Evolutionary conservation across 495 filamentous ascomycete species (phyloP), one percentile per base, ranked within the genome.

Genomic region (Penicillium chermesinum): DNA sequence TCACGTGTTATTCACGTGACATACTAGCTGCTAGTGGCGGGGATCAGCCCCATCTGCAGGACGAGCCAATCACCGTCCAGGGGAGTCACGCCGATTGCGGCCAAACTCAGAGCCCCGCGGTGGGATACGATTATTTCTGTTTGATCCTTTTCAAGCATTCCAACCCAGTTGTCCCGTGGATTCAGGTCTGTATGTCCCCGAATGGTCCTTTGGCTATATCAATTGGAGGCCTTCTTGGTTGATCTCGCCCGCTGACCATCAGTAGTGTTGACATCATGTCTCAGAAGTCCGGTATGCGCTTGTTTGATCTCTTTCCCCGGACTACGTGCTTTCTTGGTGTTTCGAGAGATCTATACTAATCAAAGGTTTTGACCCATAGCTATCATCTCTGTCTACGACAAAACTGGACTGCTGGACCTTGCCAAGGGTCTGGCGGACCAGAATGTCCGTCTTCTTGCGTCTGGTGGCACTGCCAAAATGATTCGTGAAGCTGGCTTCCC

Each of bases 321-420:
- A 50, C 52, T 47, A 69, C 15, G 41, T 27, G 34, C 33, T 7
- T 30, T 37, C 12, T 13, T 3, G 13, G 25, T 13, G 20, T 39
- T 27, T n/a, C n/a, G n/a, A n/a, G 25, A 17, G 16, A 27, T 15
- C 43, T 50, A 39, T 46, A 40, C 57, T 63, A 39, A 63, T 40
- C 3, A 9, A 38, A 18, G 46, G 39, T 25, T 37, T 47, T 36
- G 45, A 32, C 54, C 33, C 61, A 33, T 41, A 16, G 93, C 93
- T 35, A 97, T 98, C 60, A 79, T 98, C 61, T 96, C 90, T 55
- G 94, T 97, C 75, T 97, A 91, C 64, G 87, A 98, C 76, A 98
- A 98, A 85, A 96, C 91, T 45, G 93, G 93, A 42, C 79, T 98
- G 48, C 73, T 98, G 37, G 93, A 98, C 70, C 79, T 98, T 44